These are phyloP conservation scores for Nitzschia sp. DNA, from an alignment of 108 stramenopile genomes.

Conservation along the genomic window DNA sequence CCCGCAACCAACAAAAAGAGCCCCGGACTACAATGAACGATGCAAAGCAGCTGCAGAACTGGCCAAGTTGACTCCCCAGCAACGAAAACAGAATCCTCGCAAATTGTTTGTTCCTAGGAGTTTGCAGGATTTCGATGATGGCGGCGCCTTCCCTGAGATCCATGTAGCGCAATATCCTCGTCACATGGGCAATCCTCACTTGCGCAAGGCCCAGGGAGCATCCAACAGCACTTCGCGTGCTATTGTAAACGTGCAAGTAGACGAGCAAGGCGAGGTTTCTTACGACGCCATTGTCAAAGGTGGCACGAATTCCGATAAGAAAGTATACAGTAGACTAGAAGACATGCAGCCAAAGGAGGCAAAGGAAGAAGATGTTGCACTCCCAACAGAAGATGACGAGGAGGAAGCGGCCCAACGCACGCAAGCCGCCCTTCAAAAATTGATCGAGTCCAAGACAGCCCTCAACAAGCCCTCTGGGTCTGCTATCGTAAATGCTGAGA, in stretches of 20 bases:
- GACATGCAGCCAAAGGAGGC: conserved; percentile 81
- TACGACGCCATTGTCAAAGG: conserved; percentile 96
- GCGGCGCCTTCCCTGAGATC: conserved; percentile 98
- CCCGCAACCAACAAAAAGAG: conserved; percentile 5
- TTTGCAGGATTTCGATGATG: conserved; percentile 93
- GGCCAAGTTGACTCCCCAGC: conserved; percentile 56
- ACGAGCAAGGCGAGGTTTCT: conserved; percentile 81
- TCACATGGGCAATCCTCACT: conserved; percentile 94
- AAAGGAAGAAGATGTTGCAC: conserved; percentile 70
- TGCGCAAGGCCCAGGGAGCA: conserved; percentile 23
- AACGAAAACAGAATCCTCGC: conserved; percentile 50
- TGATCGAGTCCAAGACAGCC: conserved; percentile 78
- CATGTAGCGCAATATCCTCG: conserved; percentile 98
- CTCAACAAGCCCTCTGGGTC: conserved; percentile 83
- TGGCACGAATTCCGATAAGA: conserved; percentile 88
- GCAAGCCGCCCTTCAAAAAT: conserved; percentile 79
- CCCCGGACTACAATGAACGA: conserved; percentile 73
- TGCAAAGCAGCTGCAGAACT: conserved; percentile 65
- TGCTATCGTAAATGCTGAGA: conserved; percentile 69
- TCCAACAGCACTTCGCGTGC: conserved; percentile 42
- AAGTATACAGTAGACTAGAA: conserved; percentile 77
- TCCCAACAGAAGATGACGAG: conserved; percentile 92
- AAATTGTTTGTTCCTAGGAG: conserved; percentile 90
- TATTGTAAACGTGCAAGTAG: conserved; percentile 88
- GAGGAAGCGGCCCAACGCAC: conserved; percentile 81